A percentile compares a stretch with the other conserved stretches of the same genome.
These are phyloP conservation scores for Blastomyces percursus DNA, from an alignment of 2,329 filamentous ascomycete species.

Conservation along the genomic window DNA sequence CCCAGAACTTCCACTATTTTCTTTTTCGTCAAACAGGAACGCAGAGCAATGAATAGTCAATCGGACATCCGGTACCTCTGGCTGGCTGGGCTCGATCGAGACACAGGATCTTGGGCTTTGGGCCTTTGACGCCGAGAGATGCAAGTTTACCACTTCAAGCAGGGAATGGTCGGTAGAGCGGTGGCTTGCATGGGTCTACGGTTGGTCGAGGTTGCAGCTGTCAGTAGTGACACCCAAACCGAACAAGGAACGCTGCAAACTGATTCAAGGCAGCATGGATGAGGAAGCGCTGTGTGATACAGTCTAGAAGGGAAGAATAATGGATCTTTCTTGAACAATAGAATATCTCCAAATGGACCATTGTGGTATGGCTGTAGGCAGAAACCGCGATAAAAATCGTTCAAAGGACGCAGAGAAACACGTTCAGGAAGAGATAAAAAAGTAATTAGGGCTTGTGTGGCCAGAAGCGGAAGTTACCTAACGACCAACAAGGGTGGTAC, in stretches of 20 bases:
- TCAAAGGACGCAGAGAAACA: not conserved
- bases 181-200: slow-evolving; percentile 5
- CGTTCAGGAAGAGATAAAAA: not conserved
- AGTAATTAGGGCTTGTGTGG: not conserved
- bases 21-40: not conserved
- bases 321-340: not conserved
- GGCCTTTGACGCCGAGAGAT: not conserved
- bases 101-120: not conserved
- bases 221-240: slow-evolving; percentile 6
- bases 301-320: slow-evolving; percentile 3
- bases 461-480: not conserved
- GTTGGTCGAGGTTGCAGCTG: slow-evolving; percentile 4
- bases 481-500: no score
- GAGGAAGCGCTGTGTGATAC: not conserved
- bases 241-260: not conserved
- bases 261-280: not conserved
- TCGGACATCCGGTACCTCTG: not conserved
- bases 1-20: not conserved
- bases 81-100: slow-evolving; percentile 1
- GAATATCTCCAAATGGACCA: not conserved
- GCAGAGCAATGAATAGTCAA: not conserved
- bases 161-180: not conserved
- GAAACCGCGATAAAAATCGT: not conserved
- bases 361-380: not conserved
- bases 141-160: not conserved